A percentile compares a stretch with the other conserved stretches of the same genome.
These are phyloP conservation scores for Vaccinium darrowii DNA, from an alignment of 148 eudicot genomes.

Conservation along the genomic window DNA sequence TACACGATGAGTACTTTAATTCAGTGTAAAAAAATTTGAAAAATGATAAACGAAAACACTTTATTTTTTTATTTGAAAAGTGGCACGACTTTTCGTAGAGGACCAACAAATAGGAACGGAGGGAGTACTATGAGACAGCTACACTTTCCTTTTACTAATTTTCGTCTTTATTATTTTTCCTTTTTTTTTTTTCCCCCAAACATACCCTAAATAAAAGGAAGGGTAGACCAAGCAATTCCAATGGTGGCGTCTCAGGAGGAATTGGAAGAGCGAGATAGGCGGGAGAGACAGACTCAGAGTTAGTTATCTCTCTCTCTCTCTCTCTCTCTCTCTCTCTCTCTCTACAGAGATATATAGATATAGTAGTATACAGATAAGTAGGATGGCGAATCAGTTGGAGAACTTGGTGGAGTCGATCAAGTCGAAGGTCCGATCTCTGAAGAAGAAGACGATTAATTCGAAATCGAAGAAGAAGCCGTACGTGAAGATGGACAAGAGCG, in stretches of 20 bases:
- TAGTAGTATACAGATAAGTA: neutral
- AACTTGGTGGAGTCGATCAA: conserved; percentile 54
- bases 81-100: too few relatives aligned
- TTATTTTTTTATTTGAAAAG: too few relatives aligned
- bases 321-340: neutral
- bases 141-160: too few relatives aligned
- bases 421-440: conserved; percentile 55
- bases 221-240: neutral
- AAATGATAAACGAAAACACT: too few relatives aligned
- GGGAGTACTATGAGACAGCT: too few relatives aligned
- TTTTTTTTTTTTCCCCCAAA: too few relatives aligned
- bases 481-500: conserved; percentile 83
- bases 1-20: too few relatives aligned
- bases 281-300: neutral
- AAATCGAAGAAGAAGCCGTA: conserved; percentile 53
- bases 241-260: neutral
- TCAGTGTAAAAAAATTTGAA: too few relatives aligned
- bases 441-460: conserved; percentile 34
- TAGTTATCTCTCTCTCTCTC: neutral
- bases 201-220: neutral
- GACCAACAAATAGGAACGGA: too few relatives aligned
- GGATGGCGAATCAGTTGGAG: conserved; percentile 60
- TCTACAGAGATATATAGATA: neutral
- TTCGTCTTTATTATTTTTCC: too few relatives aligned
- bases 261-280: neutral